Percentiles rank a stretch among this genome's conserved stretches.
Conservation (phyloP, 768 basidiomycete genomes). For the Russula sp. region DNA sequence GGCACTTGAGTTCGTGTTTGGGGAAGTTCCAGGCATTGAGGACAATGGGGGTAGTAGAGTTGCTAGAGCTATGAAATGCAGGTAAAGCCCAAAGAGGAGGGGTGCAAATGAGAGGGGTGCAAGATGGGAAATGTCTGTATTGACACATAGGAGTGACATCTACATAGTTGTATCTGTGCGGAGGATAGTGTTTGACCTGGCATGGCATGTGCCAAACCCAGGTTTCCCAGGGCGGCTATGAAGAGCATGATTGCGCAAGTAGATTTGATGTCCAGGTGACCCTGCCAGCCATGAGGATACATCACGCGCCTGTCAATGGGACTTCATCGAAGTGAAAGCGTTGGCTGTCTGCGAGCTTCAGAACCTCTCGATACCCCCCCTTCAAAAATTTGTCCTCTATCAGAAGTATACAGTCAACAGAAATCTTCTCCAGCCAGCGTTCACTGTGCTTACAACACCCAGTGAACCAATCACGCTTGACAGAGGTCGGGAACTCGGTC, state of each 20-base stretch:
- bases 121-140: background rate
- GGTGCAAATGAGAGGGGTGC: background rate
- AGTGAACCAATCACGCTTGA: constrained; percentile 41
- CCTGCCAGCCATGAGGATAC: background rate
- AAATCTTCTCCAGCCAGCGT: constrained; percentile 43
- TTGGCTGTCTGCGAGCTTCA: constrained; percentile 50
- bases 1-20: background rate
- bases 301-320: constrained; percentile 40
- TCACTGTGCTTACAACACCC: constrained; percentile 45
- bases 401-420: constrained; percentile 43
- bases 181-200: background rate
- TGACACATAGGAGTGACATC: background rate
- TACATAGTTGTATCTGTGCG: constrained; percentile 1
- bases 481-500: constrained; percentile 49
- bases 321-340: constrained; percentile 41
- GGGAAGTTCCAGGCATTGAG: background rate
- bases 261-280: background rate
- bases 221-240: background rate
- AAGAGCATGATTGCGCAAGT: background rate
- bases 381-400: constrained; percentile 51
- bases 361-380: constrained; percentile 34
- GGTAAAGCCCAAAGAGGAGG: background rate
- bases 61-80: background rate
- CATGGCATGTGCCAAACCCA: background rate
- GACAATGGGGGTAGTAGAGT: background rate